These are phyloP conservation scores for Leccinum fibrillosum DNA, from an alignment of 768 basidiomycete genomes.

Conservation along the genomic window DNA sequence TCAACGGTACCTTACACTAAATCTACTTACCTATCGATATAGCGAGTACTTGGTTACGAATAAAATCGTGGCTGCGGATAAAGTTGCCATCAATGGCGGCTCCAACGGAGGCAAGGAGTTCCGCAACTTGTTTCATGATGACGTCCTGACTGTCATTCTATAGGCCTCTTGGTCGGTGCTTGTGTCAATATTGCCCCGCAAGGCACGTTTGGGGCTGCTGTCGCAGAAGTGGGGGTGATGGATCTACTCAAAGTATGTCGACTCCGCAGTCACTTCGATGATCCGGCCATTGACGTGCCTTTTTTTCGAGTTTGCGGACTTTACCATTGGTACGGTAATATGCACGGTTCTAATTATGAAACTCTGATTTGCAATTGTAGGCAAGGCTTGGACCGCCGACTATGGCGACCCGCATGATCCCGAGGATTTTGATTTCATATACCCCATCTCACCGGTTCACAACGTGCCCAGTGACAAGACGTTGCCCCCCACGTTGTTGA, in stretches of 20 bases:
- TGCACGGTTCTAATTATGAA: background rate
- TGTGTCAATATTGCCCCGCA: constrained; percentile 78
- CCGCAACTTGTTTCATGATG: background rate
- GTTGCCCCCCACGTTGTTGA: constrained; percentile 68
- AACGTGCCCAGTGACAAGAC: constrained; percentile 61
- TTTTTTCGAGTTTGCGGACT: constrained; percentile 58
- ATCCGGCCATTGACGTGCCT: background rate
- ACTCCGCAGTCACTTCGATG: background rate
- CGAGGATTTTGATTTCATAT: constrained; percentile 81
- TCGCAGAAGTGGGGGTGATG: constrained; percentile 80
- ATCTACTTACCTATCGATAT: background rate
- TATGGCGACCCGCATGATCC: constrained; percentile 75
- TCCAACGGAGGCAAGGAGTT: constrained; percentile 69
- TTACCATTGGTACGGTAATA: constrained; percentile 58
- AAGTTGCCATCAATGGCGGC: constrained; percentile 74
- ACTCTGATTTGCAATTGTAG: constrained; percentile 31
- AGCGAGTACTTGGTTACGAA: constrained; percentile 73
- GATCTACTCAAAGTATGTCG: constrained; percentile 67
- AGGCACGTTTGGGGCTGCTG: constrained; percentile 70
- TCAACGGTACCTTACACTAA: background rate
- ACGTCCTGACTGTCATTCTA: background rate
- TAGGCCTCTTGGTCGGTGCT: constrained; percentile 81
- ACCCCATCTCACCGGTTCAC: constrained; percentile 76
- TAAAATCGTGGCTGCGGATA: constrained; percentile 64
- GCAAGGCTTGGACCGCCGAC: constrained; percentile 75